Base-by-base conservation (phyloP, 148 eudicot genomes). In the Heliamphora exappendiculata region DNA sequence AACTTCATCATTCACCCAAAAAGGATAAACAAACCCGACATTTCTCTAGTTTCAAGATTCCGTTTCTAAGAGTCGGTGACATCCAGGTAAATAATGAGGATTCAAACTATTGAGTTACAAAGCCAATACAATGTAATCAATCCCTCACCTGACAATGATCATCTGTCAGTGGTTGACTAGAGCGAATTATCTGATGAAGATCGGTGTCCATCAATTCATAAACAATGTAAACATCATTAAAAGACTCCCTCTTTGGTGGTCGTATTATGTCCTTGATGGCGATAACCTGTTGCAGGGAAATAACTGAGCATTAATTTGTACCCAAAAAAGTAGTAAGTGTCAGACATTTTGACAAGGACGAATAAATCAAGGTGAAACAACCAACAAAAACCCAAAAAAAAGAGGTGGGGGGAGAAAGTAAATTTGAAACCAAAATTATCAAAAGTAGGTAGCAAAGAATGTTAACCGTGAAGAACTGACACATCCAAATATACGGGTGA, bases 161-260 rank as follows among this genome's bases (percentile, higher is more conserved):
- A 80, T 83, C 87, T 50, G 83, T 87, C 67, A 90, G 69, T 59
- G 86, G 62, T 74, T 90, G 95, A 77, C 83, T 79, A 45, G 95
- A 90, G 73, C 89, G 88, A 39, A 90, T 90, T 28, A 90, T 84
- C 83, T 88, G 92, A 74, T 90, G 88, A 79, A 90, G 91, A 82
- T 90, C 95, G 70, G 95, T 90, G 84, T 90, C 95, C 95, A 90
- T 81, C 82, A 89, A 75, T 75, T 89, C 95, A 87, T 84, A 90
- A 51, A 90, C 95, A 69, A 90, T 86, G 81, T 90, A 90, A 17
- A 90, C 92, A 80, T 90, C 95, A 37, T 87, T 87, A 55, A 84
- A 90, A 31, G 84, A 70, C 66, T 90, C 91, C 80, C 75, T 85
- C 77, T 81, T 80, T 9, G 90, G 92, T 42, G 95, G 95, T 58